Evolutionary conservation across 2,329 filamentous ascomycete species (phyloP).

Genomic region (Pseudogymnoascus sp.): DNA sequence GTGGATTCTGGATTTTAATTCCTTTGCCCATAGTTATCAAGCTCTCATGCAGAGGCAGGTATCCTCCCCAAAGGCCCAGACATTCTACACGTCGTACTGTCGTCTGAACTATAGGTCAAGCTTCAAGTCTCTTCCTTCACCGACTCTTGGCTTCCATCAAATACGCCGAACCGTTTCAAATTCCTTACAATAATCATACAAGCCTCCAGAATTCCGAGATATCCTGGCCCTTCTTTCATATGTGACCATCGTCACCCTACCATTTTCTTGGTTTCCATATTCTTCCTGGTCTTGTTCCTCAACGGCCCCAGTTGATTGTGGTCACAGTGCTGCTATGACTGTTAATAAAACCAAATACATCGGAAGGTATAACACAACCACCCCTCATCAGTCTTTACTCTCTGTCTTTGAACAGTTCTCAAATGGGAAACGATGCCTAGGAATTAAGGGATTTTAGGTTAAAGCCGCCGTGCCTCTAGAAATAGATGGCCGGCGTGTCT

Average conservation of each 20-base stretch:
- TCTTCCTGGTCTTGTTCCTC: background rate
- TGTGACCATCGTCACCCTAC: background rate
- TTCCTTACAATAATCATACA: background rate
- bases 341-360: background rate
- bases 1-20: background rate
- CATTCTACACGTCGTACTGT: background rate
- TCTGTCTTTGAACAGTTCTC: background rate
- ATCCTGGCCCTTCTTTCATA: background rate
- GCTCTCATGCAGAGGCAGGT: background rate
- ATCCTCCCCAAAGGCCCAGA: background rate
- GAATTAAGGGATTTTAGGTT: conserved; percentile 7
- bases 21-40: background rate
- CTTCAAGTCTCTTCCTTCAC: background rate
- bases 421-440: conserved; percentile 3
- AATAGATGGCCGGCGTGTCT: background rate
- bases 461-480: background rate
- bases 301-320: background rate
- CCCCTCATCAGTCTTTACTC: background rate
- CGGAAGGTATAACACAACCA: background rate
- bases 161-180: background rate
- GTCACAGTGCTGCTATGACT: background rate
- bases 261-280: background rate
- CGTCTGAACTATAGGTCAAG: background rate
- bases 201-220: background rate
- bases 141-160: background rate